Conservation (phyloP, 83 land plant genomes). For the Isoetes engelmannii region DNA sequence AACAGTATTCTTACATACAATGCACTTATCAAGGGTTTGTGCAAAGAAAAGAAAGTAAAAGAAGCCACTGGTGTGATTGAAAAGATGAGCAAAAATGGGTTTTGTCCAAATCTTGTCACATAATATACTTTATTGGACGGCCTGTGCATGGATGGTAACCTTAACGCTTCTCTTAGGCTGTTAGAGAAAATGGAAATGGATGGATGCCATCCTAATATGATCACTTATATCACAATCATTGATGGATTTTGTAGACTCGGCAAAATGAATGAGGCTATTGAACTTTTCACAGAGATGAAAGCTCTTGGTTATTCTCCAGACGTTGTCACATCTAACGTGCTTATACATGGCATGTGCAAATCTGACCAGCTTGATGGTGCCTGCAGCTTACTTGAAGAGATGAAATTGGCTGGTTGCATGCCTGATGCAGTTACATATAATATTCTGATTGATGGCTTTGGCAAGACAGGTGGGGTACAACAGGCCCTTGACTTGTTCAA, state of each 20-base stretch:
- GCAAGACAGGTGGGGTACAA: conserved; percentile 14
- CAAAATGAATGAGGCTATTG: conserved; percentile 42
- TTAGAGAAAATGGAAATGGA: conserved; percentile 64
- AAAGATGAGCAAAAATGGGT: conserved; percentile 54
- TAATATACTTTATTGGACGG: conserved; percentile 63
- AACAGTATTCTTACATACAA: conserved; percentile 68
- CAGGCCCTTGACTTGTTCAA: conserved; percentile 12
- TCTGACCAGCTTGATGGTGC: conserved; percentile 7
- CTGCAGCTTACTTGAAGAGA: not conserved
- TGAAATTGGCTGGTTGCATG: conserved; percentile 16
- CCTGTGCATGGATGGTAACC: conserved; percentile 47
- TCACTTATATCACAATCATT: conserved; percentile 65
- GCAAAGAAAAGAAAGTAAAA: conserved; percentile 53
- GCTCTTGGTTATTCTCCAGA: conserved; percentile 15
- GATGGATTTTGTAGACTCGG: conserved; percentile 55
- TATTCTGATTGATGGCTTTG: conserved; percentile 20
- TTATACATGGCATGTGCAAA: conserved; percentile 16
- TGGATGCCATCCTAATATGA: conserved; percentile 41
- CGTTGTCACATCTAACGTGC: conserved; percentile 19
- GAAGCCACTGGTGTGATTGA: conserved; percentile 54
- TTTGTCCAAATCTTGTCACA: conserved; percentile 50
- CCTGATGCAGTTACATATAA: conserved; percentile 23
- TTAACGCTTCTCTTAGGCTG: conserved; percentile 59
- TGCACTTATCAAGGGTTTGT: conserved; percentile 54
- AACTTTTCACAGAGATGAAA: conserved; percentile 44